phyloP scores from a whole-genome alignment of 2,329 filamentous ascomycete species.

The Cladorrhinum sp. region DNA sequence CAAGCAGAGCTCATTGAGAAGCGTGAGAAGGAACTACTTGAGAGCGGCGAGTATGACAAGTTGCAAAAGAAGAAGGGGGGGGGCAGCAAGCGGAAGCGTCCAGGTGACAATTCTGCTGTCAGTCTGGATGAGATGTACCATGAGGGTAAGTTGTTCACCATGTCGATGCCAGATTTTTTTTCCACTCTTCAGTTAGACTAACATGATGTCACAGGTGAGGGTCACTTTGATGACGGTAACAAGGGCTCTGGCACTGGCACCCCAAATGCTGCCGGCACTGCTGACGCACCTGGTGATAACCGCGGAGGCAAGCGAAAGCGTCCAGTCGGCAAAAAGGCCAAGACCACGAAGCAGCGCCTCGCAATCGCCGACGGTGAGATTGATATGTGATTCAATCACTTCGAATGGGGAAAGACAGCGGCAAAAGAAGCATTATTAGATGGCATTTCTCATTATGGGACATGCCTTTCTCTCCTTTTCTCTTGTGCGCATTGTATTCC shows the following conservation, averaged over 20 bases:
- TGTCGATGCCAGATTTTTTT: constrained; percentile 3
- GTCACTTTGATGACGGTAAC: constrained; percentile 91
- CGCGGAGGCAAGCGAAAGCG: constrained; percentile 53
- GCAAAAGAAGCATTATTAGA: neutral
- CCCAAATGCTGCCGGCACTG: constrained; percentile 63
- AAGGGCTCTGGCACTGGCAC: constrained; percentile 73
- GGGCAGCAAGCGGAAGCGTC: constrained; percentile 54
- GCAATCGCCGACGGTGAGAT: constrained; percentile 64
- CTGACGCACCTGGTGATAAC: constrained; percentile 45
- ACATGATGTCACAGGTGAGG: constrained; percentile 65
- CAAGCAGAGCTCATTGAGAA: constrained; percentile 91
- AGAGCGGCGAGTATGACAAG: constrained; percentile 66
- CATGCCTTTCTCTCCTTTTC: neutral
- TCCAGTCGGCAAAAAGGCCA: constrained; percentile 59
- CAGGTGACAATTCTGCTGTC: constrained; percentile 39
- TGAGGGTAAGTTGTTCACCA: constrained; percentile 69
- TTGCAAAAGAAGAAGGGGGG: constrained; percentile 53
- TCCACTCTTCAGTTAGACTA: neutral
- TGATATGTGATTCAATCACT: constrained; percentile 27
- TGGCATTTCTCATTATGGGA: neutral
- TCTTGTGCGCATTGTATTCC: neutral
- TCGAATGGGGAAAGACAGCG: neutral
- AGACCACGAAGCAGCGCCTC: constrained; percentile 66
- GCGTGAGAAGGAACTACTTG: constrained; percentile 82
- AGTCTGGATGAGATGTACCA: constrained; percentile 98